Evolutionary conservation across 805 yeast species (phyloP).

Genomic region (Ogataea chonburiensis): DNA sequence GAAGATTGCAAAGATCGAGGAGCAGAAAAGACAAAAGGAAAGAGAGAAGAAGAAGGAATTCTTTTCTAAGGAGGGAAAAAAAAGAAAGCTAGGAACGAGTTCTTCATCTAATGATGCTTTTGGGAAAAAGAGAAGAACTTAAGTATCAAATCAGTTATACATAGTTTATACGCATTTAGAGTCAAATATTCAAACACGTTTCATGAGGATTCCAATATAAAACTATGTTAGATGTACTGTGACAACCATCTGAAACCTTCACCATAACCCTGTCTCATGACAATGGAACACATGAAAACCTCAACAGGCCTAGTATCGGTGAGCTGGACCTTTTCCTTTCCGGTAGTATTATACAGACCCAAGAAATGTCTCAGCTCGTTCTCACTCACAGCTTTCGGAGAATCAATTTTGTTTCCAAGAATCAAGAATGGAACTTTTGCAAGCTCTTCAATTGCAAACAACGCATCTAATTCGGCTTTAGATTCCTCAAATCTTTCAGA

Average conservation of each 20-base stretch:
- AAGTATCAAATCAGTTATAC: too few species aligned
- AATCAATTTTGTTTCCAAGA: conserved; percentile 95
- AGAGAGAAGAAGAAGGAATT: conserved; percentile 84
- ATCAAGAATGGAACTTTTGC: conserved; percentile 86
- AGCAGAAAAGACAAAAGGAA: conserved; percentile 67
- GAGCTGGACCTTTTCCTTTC: conserved; percentile 71
- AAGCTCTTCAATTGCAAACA: conserved; percentile 90
- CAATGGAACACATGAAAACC: conserved; percentile 96
- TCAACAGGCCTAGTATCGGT: conserved; percentile 87
- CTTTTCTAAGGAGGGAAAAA: conserved; percentile 70
- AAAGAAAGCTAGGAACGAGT: conserved; percentile 44
- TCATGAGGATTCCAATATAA: conserved; percentile 1
- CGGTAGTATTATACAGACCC: conserved; percentile 86
- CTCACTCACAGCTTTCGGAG: conserved; percentile 91
- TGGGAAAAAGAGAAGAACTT: conserved; percentile 11
- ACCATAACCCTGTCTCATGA: conserved; percentile 97
- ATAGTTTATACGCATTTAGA: too few species aligned
- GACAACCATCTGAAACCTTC: conserved; percentile 99
- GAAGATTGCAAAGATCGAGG: conserved; percentile 73
- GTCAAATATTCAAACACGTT: too few species aligned
- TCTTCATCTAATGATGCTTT: conserved; percentile 27
- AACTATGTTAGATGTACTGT: conserved; percentile 67
- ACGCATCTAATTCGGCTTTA: conserved; percentile 89
- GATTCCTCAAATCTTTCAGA: conserved; percentile 94
- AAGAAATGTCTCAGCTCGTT: conserved; percentile 88